phyloP scores from a whole-genome alignment of 1,284 basidiomycete species.

The Cystobasidiaceae sp. region DNA sequence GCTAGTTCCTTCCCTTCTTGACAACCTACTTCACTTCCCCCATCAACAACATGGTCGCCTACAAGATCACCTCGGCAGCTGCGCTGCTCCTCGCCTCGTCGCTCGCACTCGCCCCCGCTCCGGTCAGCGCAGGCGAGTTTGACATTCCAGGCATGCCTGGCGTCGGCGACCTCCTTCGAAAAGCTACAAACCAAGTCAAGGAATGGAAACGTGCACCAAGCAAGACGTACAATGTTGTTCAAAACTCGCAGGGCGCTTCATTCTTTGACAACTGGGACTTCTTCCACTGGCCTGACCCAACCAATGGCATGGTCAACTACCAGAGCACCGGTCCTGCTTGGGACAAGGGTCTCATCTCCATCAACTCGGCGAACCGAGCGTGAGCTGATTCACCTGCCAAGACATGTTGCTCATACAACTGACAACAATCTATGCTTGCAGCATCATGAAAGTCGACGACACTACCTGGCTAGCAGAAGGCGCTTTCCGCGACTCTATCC shows the following conservation, averaged over 20 bases:
- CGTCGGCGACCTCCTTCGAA: neutral
- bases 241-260: conserved; percentile 17
- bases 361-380: conserved; percentile 51
- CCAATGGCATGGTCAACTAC: conserved; percentile 65
- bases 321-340: conserved; percentile 52
- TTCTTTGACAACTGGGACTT: conserved; percentile 72
- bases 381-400: neutral
- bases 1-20: neutral
- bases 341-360: conserved; percentile 55
- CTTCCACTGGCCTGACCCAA: conserved; percentile 67
- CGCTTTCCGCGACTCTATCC: conserved; percentile 64
- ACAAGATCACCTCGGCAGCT: conserved; percentile 4
- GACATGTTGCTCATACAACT: neutral
- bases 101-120: neutral
- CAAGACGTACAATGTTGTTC: conserved; percentile 7
- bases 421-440: conserved; percentile 47
- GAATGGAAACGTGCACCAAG: neutral
- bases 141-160: conserved; percentile 16
- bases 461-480: conserved; percentile 61
- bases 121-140: conserved; percentile 6
- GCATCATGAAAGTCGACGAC: conserved; percentile 76
- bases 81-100: conserved; percentile 1
- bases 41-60: conserved; percentile 8
- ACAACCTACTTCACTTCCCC: neutral
- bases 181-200: neutral